Base-by-base conservation (phyloP, 176 grass and related monocot species). In the Musa itinerans region DNA sequence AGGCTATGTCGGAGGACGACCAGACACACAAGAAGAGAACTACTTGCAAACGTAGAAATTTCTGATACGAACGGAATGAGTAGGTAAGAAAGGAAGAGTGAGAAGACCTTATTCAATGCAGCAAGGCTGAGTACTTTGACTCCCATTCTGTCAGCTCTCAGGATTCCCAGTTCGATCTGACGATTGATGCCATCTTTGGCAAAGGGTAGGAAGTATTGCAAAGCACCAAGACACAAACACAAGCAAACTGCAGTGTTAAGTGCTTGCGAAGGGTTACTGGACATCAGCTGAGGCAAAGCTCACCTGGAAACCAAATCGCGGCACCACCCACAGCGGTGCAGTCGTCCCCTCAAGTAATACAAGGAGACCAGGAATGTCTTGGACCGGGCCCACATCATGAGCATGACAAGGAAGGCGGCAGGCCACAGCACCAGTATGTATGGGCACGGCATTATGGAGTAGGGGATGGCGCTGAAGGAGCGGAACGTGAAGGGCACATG, bases 51-150 rank as follows among this genome's bases (percentile, higher is more conserved):
- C 25, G 25, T 25, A 25, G 25, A 25, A 25, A 25, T 1, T 1
- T 25, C 25, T 25, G 25, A 25, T 25, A 25, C 25, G 25, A 25
- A 25, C 25, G 1, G 25, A 25, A 25, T 25, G 25, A 1, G 25
- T 25, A 25, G 25, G 25, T 1, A 25, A 25, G 25, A 25, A 25
- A 25, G 25, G 25, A 25, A 25, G 25, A 25, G 1, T 25, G 25
- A 25, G 25, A 21, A 63, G 43, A 96, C 92, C 89, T 96, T 96
- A 50, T 96, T 96, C 10, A 96, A 85, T 57, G 93, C 89, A 4
- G 93, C 93, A 24, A 96, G 93, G 75, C 93, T 96, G 16, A 96
- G 81, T 14, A 96, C 93, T 26, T 96, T 90, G 65, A 96, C 93
- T 53, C 93, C 93, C 71, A 96, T 92, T 79, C 81, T 87, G 74